phyloP scores from a whole-genome alignment of 2,329 filamentous ascomycete species.

The Xylaria arbuscula region DNA sequence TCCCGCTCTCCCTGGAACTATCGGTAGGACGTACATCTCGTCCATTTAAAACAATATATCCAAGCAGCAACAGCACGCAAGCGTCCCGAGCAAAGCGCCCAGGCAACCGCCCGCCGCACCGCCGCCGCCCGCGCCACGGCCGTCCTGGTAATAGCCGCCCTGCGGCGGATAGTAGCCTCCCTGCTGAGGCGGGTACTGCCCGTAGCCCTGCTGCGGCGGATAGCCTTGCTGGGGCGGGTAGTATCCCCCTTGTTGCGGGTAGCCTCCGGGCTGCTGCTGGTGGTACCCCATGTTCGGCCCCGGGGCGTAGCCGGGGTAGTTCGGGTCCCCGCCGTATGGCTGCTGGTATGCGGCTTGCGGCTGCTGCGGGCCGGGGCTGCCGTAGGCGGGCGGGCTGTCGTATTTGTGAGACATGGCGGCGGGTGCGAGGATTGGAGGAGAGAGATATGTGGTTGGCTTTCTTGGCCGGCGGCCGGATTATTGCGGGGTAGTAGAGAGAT shows the following conservation, averaged over 20 bases:
- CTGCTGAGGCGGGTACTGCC: constrained; percentile 47
- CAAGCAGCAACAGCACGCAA: constrained; percentile 70
- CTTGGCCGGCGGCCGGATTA: constrained; percentile 4
- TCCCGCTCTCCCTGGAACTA: background rate
- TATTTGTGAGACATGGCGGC: constrained; percentile 58
- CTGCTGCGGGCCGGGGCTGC: constrained; percentile 56
- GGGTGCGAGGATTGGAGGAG: background rate
- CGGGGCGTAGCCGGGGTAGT: constrained; percentile 54
- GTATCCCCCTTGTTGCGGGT: constrained; percentile 50
- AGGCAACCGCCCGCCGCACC: constrained; percentile 49
- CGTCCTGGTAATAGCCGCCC: constrained; percentile 52
- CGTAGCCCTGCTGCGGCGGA: constrained; percentile 32
- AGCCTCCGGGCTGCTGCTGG: constrained; percentile 52
- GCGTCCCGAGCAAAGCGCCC: constrained; percentile 60
- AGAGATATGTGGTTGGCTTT: background rate
- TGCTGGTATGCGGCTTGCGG: constrained; percentile 57
- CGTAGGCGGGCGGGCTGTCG: constrained; percentile 62
- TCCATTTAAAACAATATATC: constrained; percentile 63
- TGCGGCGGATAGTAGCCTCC: constrained; percentile 51
- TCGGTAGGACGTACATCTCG: background rate
- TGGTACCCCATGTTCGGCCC: constrained; percentile 59
- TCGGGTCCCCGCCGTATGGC: constrained; percentile 42
- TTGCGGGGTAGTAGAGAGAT: background rate
- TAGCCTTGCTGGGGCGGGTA: constrained; percentile 30
- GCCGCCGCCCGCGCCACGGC: constrained; percentile 35